A percentile compares a stretch with the other conserved stretches of the same genome.
Evolutionary conservation across 805 yeast species (phyloP).

Genomic region (Teunomyces kruisii): DNA sequence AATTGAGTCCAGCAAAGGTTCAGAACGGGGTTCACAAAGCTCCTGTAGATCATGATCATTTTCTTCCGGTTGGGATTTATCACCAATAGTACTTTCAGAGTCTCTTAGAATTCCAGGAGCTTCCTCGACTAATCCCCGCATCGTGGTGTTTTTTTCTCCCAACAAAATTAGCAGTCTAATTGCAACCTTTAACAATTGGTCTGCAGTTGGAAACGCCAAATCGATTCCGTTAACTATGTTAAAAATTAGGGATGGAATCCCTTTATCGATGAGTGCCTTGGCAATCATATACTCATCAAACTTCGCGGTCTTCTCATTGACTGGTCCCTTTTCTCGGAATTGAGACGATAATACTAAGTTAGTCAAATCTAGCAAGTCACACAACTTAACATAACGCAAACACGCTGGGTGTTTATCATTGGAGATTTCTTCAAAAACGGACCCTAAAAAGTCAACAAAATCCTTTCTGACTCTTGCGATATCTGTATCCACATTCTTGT

Average conservation of each 20-base stretch:
- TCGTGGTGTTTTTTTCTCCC: slow-evolving; percentile 55
- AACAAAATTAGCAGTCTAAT: slow-evolving; percentile 58
- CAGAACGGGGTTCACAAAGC: slow-evolving; percentile 18
- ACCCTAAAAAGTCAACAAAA: slow-evolving; percentile 64
- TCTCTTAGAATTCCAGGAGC: no score
- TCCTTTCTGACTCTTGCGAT: slow-evolving; percentile 72
- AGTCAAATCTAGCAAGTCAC: slow-evolving; percentile 51
- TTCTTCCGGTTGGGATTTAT: no score
- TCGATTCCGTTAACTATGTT: slow-evolving; percentile 64
- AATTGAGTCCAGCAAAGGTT: slow-evolving; percentile 38
- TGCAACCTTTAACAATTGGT: slow-evolving; percentile 54
- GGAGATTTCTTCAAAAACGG: slow-evolving; percentile 55
- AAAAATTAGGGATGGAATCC: slow-evolving; percentile 56
- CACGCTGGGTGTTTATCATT: slow-evolving; percentile 28
- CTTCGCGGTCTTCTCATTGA: slow-evolving; percentile 48
- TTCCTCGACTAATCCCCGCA: slow-evolving; percentile 20
- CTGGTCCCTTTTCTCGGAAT: slow-evolving; percentile 32
- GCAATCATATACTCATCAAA: slow-evolving; percentile 66
- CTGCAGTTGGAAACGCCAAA: slow-evolving; percentile 67
- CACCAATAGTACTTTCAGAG: no score
- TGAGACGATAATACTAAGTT: slow-evolving; percentile 45
- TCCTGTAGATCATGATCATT: no score
- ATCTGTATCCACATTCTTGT: slow-evolving; percentile 28
- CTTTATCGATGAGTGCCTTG: slow-evolving; percentile 66
- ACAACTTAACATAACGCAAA: slow-evolving; percentile 53